These are phyloP conservation scores for Botrytis deweyae DNA, from an alignment of 2,329 filamentous ascomycete genomes.

Conservation along the genomic window DNA sequence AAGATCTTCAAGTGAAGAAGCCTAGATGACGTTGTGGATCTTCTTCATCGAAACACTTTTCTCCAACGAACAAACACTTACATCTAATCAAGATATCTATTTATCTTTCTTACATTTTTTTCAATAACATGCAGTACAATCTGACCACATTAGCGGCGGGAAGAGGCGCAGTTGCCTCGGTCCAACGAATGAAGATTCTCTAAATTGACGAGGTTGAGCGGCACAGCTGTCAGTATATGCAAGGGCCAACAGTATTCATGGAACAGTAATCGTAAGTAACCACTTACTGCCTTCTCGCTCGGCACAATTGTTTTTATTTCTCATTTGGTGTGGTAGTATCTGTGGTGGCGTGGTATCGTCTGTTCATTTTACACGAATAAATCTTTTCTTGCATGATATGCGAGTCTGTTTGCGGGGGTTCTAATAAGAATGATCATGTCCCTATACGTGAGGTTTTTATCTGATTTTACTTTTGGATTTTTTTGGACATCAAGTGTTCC, in stretches of 20 bases:
- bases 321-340: conserved; percentile 19
- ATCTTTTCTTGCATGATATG: neutral
- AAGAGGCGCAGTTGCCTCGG: conserved; percentile 21
- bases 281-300: conserved; percentile 16
- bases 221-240: conserved; percentile 19
- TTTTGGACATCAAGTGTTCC: neutral
- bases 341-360: neutral
- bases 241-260: conserved; percentile 18
- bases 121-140: conserved; percentile 11
- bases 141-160: conserved; percentile 15
- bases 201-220: conserved; percentile 15
- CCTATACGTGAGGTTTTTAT: neutral
- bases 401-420: neutral
- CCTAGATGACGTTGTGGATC: neutral
- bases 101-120: conserved; percentile 10
- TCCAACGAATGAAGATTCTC: conserved; percentile 11
- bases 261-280: neutral
- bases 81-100: neutral
- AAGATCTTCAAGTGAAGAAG: conserved; percentile 8
- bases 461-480: neutral
- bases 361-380: conserved; percentile 2
- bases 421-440: neutral
- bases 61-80: neutral
- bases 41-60: neutral
- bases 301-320: conserved; percentile 1